These are phyloP conservation scores for Trametes sp. DNA, from an alignment of 1,284 basidiomycete genomes.

Conservation along the genomic window DNA sequence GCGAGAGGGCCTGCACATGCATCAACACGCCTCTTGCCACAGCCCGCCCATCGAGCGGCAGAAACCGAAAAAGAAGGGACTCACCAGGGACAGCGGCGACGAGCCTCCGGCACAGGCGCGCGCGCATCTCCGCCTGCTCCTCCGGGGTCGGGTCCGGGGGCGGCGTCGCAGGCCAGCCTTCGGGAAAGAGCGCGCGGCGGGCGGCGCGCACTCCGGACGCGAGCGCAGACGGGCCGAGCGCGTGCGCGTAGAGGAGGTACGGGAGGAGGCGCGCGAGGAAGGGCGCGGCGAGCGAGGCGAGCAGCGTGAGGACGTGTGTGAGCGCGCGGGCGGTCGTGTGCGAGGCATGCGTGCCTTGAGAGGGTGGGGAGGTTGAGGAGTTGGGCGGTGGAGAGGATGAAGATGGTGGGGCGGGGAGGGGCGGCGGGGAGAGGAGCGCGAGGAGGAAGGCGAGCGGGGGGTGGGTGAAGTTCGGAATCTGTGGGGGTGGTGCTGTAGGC, in stretches of 20 bases:
- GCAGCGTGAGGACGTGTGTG: slow-evolving; percentile 40
- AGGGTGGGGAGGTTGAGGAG: slow-evolving; percentile 8
- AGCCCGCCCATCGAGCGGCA: no score
- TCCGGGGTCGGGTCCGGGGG: slow-evolving; percentile 73
- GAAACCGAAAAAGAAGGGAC: slow-evolving; percentile 26
- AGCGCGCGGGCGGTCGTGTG: slow-evolving; percentile 38
- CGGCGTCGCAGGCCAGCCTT: slow-evolving; percentile 76
- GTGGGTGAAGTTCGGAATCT: slow-evolving; percentile 35
- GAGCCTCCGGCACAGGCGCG: slow-evolving; percentile 57
- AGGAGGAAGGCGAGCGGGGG: slow-evolving; percentile 33
- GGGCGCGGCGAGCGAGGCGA: slow-evolving; percentile 37
- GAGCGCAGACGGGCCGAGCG: slow-evolving; percentile 61
- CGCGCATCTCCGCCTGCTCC: slow-evolving; percentile 68
- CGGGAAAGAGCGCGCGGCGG: slow-evolving; percentile 78
- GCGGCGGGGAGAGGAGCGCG: slow-evolving; percentile 32
- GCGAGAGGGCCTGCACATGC: slow-evolving; percentile 40
- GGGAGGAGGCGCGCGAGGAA: slow-evolving; percentile 62
- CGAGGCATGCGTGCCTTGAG: slow-evolving; percentile 27
- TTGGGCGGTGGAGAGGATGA: slow-evolving; percentile 13
- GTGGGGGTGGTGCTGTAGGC: slow-evolving; percentile 19
- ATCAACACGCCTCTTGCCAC: background rate
- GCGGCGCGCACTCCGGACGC: slow-evolving; percentile 55
- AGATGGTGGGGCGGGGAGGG: slow-evolving; percentile 21
- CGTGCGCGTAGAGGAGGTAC: slow-evolving; percentile 61
- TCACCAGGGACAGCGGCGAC: slow-evolving; percentile 54